Evolutionary conservation across 2,329 filamentous ascomycete species (phyloP), one percentile per base, ranked within the genome.

Genomic region (Colletotrichum somersetense): DNA sequence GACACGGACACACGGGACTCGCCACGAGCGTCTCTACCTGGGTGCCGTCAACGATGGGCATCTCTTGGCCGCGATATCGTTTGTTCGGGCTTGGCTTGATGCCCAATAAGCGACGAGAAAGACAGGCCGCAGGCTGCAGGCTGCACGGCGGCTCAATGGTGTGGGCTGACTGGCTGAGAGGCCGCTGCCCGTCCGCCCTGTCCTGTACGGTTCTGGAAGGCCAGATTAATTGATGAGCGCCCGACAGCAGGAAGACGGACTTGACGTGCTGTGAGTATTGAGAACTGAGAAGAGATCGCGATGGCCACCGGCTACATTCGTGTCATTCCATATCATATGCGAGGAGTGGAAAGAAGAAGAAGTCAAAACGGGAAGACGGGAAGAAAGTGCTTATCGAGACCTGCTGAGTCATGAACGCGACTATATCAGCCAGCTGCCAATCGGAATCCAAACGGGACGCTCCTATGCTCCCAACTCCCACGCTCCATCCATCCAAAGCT

Each of bases 131-230:
- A 66, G 61, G 20, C 30, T 66, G 67, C 71, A 73, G 66, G 61
- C 61, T 62, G 57, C 50, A 62, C 48, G 42, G 18, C 26, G 46
- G 52, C 42, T 55, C 35, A 26, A 35, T 66, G 67, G 71, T 73
- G 71, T 73, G 66, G 67, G 71, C 56, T 61, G 71, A 73, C 48
- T 71, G 71, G 71, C 67, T 71, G 56, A 50, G 56, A 66, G 52
- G 35, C 50, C 48, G 61, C 71, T 52, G 61, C 62, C 2, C 33
- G 40, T 52, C 46, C 71, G 71, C 71, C 71, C 62, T 66, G 62
- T 46, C 52, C 52, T 62, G 50, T 44, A n/a, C 62, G 10, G 16
- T 42, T 42, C 26, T 8, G 26, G 38, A 44, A n/a, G 18, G 8
- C 50, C 35, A 23, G 30, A 1, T 23, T 44, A 14, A 16, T 16